phyloP scores from a whole-genome alignment of 805 yeast genomes.

The Saccharomyces cerevisiae region DNA sequence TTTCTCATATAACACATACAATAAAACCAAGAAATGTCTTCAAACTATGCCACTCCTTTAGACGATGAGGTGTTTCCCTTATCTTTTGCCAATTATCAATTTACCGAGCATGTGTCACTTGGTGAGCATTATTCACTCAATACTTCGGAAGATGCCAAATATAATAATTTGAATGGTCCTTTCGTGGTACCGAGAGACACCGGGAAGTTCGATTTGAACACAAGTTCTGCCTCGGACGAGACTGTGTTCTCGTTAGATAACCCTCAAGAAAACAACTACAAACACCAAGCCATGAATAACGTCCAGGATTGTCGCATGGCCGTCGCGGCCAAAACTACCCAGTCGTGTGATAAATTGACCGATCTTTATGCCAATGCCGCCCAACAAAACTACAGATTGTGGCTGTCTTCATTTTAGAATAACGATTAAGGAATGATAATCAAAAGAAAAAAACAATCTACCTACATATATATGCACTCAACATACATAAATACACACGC shows the following conservation, averaged over 20 bases:
- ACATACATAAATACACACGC: neutral
- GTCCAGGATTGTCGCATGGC: slow-evolving; percentile 5
- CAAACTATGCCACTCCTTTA: neutral
- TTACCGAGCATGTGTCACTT: neutral
- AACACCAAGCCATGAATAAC: slow-evolving; percentile 1
- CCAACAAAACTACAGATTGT: slow-evolving; percentile 26
- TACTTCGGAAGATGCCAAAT: neutral
- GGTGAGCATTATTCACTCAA: neutral
- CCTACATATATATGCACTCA: neutral
- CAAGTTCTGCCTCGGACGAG: slow-evolving; percentile 1
- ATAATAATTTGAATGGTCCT: neutral
- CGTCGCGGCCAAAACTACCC: neutral
- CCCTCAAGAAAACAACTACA: slow-evolving; percentile 2
- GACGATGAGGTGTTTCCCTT: slow-evolving; percentile 10
- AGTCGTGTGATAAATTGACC: slow-evolving; percentile 8
- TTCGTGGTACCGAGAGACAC: slow-evolving; percentile 1
- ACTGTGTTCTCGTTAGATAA: slow-evolving; percentile 10
- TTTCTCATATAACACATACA: neutral
- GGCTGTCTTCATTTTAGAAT: slow-evolving; percentile 14
- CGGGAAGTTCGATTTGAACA: neutral
- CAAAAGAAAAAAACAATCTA: neutral
- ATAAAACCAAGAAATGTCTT: neutral
- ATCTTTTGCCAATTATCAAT: slow-evolving; percentile 6
- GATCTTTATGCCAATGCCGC: slow-evolving; percentile 20
- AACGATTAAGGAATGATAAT: neutral